Conservation (phyloP, 345 rosid species). For the Carallia pectinifolia region DNA sequence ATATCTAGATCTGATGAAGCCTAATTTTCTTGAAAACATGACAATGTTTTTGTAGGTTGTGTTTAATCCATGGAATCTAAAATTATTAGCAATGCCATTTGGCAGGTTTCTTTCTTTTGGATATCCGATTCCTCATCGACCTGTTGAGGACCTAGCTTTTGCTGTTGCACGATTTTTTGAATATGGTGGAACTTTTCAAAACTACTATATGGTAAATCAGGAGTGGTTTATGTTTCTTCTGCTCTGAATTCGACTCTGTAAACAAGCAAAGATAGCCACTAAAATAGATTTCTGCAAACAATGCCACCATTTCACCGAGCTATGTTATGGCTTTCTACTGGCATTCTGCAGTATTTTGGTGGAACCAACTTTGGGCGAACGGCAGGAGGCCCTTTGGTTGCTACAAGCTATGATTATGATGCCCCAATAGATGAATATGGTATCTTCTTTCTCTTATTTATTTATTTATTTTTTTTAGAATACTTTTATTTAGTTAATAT, state of each 20-base stretch:
- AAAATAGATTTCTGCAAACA: neutral
- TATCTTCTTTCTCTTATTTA: no score
- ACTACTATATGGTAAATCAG: conserved; percentile 59
- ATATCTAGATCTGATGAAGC: neutral
- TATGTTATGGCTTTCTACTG: conserved; percentile 8
- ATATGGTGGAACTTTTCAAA: conserved; percentile 59
- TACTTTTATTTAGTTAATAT: no score
- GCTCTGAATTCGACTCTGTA: neutral
- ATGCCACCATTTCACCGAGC: neutral
- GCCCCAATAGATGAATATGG: conserved; percentile 77
- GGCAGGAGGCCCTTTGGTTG: conserved; percentile 62
- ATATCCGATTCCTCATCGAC: conserved; percentile 60
- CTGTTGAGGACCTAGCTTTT: conserved; percentile 69
- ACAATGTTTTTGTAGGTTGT: neutral
- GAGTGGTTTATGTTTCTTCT: neutral
- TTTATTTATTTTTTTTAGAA: no score
- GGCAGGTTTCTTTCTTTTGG: conserved; percentile 61
- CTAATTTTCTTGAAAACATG: conserved; percentile 1
- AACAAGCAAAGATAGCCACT: neutral
- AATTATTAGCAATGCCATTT: neutral
- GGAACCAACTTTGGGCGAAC: conserved; percentile 72
- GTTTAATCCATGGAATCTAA: neutral
- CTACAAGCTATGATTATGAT: conserved; percentile 69
- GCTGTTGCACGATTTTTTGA: conserved; percentile 65
- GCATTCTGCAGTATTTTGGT: conserved; percentile 51